Evolutionary conservation across 345 rosid species (phyloP).

Genomic region (Ceriops tagal): DNA sequence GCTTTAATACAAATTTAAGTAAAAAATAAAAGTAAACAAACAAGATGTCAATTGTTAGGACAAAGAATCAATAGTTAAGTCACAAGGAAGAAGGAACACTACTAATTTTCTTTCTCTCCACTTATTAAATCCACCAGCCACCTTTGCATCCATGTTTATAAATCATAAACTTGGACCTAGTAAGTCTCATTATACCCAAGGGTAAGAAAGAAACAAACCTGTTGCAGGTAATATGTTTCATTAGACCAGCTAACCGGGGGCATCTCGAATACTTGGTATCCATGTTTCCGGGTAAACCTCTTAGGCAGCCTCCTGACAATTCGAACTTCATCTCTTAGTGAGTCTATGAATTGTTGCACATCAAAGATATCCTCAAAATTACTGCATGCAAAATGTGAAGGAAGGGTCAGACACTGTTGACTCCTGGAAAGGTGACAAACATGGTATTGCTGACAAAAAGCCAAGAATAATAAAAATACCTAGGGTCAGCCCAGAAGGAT

Average conservation of each 20-base stretch:
- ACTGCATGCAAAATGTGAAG: constrained; percentile 45
- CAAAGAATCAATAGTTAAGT: no score
- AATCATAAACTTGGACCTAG: no score
- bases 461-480: constrained; percentile 40
- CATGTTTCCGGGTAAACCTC: constrained; percentile 55
- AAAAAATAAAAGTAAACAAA: no score
- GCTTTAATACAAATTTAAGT: no score
- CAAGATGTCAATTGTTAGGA: no score
- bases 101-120: no score
- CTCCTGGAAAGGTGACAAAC: background rate
- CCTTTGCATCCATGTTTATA: no score
- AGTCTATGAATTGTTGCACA: constrained; percentile 81
- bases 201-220: constrained; percentile 41
- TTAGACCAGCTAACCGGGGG: constrained; percentile 98
- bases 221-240: constrained; percentile 77
- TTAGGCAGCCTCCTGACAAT: constrained; percentile 80
- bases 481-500: constrained; percentile 98
- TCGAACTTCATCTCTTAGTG: constrained; percentile 89
- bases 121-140: no score
- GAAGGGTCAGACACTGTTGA: constrained; percentile 10
- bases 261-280: constrained; percentile 59
- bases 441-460: background rate
- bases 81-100: no score
- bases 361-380: constrained; percentile 93
- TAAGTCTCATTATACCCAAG: background rate